These are phyloP conservation scores for Onygena corvina DNA, from an alignment of 2,329 filamentous ascomycete genomes.

Conservation along the genomic window DNA sequence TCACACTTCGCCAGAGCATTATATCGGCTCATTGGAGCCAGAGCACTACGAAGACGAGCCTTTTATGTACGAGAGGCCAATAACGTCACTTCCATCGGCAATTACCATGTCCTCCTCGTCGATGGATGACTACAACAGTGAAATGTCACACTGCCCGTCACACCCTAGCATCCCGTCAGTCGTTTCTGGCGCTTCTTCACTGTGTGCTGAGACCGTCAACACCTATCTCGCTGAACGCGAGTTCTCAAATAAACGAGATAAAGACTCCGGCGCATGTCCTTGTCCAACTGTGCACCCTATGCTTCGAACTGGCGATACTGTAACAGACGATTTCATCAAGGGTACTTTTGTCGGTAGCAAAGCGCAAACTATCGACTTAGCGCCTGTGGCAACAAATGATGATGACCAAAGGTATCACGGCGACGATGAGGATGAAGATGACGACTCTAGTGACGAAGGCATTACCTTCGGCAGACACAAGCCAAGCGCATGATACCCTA, in stretches of 20 bases:
- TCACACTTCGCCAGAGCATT: neutral
- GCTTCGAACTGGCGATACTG: constrained; percentile 33
- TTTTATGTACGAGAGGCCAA: constrained; percentile 8
- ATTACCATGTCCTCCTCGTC: constrained; percentile 37
- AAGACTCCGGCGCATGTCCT: constrained; percentile 1
- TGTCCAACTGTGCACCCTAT: constrained; percentile 25
- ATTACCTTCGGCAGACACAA: constrained; percentile 27
- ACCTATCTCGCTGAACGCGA: constrained; percentile 15
- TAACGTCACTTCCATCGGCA: constrained; percentile 31
- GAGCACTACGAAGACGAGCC: neutral
- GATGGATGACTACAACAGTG: constrained; percentile 35
- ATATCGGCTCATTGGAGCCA: neutral
- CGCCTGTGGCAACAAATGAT: constrained; percentile 17
- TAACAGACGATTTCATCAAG: constrained; percentile 22
- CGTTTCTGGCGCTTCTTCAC: constrained; percentile 35
- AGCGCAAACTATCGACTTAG: neutral
- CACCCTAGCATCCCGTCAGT: constrained; percentile 38
- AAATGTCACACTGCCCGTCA: constrained; percentile 38
- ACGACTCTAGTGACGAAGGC: constrained; percentile 34
- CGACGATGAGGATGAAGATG: constrained; percentile 31
- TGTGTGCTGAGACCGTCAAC: constrained; percentile 30
- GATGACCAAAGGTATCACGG: constrained; percentile 32
- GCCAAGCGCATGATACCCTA: neutral
- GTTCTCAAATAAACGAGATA: constrained; percentile 22
- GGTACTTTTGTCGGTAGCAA: constrained; percentile 8